phyloP scores from a whole-genome alignment of 1,284 basidiomycete species.

The Ustilago hordei region DNA sequence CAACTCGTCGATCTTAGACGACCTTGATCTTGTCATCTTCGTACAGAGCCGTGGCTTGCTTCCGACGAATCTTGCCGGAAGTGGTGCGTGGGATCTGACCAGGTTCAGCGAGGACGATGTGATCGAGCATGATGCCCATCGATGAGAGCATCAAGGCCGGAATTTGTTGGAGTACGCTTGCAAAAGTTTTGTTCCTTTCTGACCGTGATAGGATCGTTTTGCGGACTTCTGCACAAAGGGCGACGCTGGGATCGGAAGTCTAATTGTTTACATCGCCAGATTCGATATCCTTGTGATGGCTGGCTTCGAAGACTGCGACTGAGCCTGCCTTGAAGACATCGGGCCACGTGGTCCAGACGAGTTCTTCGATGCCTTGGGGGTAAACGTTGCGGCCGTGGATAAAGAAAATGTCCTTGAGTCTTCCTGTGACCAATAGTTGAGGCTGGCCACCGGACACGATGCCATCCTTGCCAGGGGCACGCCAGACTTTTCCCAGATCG shows the following conservation, averaged over 20 bases:
- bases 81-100: not conserved
- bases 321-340: not conserved
- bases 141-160: not conserved
- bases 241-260: not conserved
- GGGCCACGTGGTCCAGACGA: not conserved
- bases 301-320: not conserved
- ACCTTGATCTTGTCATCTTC: not conserved
- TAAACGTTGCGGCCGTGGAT: not conserved
- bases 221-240: not conserved
- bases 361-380: not conserved
- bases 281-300: not conserved
- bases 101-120: not conserved
- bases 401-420: not conserved
- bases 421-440: not conserved
- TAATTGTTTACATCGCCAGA: not conserved
- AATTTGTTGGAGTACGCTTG: not conserved
- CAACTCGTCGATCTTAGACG: slow-evolving; percentile 46
- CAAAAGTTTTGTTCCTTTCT: not conserved
- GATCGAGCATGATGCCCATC: not conserved
- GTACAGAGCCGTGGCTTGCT: not conserved
- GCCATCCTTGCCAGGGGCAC: not conserved
- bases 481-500: not conserved
- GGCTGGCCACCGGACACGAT: not conserved
- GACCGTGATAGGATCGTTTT: not conserved
- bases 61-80: not conserved